Percentiles rank a stretch among this genome's conserved stretches.
Conservation (phyloP, 257 asterid species). For the Eustoma russellianum region DNA sequence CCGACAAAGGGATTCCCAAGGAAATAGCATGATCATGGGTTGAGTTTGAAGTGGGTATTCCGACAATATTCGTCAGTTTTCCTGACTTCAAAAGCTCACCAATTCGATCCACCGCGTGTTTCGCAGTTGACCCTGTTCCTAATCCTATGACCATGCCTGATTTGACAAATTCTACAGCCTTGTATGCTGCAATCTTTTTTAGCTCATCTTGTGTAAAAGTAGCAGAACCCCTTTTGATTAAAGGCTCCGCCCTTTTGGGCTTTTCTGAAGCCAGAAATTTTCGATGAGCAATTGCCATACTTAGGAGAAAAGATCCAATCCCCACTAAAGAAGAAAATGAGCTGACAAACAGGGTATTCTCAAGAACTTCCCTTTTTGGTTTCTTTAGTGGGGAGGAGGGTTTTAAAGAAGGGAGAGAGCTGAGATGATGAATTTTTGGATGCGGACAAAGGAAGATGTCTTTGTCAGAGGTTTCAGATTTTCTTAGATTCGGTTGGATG, state of each 20-base stretch:
- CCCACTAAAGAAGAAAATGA: not conserved
- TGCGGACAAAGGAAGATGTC: too few species aligned
- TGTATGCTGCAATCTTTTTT: conserved; percentile 31
- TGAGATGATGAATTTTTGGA: too few species aligned
- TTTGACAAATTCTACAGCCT: conserved; percentile 36
- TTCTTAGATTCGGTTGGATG: too few species aligned
- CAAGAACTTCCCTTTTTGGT: too few species aligned
- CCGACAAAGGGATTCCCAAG: conserved; percentile 27
- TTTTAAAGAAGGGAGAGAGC: too few species aligned
- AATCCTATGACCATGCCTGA: conserved; percentile 41
- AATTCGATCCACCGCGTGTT: conserved; percentile 29
- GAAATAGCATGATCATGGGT: conserved; percentile 28
- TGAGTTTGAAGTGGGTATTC: conserved; percentile 32
- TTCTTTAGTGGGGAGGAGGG: too few species aligned
- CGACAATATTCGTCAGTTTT: conserved; percentile 23
- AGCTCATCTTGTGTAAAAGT: conserved; percentile 30
- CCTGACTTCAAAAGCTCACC: conserved; percentile 27
- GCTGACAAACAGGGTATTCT: too few species aligned
- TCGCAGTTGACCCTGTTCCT: conserved; percentile 43
- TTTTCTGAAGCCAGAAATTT: conserved; percentile 17
- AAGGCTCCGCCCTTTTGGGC: conserved; percentile 9
- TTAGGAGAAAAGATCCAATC: not conserved
- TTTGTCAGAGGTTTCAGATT: too few species aligned
- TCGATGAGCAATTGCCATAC: conserved; percentile 29
- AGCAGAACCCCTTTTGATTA: conserved; percentile 1